A percentile compares a stretch with the other conserved stretches of the same genome.
phyloP scores from a whole-genome alignment of 805 yeast genomes.

The Suhomyces kilbournensis region DNA sequence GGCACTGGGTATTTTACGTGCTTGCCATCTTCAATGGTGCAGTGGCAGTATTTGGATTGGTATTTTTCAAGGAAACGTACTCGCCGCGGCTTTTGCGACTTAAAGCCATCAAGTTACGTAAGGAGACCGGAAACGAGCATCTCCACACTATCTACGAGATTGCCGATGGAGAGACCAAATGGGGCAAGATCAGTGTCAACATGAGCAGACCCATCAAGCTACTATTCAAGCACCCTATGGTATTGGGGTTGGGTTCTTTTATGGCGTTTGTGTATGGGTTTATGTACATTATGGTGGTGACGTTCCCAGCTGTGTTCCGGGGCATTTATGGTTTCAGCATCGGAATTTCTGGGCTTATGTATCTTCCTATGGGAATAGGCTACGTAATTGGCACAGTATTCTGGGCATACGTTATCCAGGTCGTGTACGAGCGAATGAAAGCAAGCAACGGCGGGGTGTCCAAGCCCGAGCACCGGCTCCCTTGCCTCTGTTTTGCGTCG shows the following conservation, averaged over 20 bases:
- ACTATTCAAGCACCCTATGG: constrained; percentile 35
- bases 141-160: constrained; percentile 39
- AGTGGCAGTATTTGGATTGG: constrained; percentile 29
- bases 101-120: constrained; percentile 27
- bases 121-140: constrained; percentile 33
- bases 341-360: constrained; percentile 36
- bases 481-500: constrained; percentile 33
- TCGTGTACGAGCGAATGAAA: constrained; percentile 22
- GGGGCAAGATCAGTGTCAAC: constrained; percentile 20
- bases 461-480: constrained; percentile 38
- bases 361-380: constrained; percentile 38
- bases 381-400: constrained; percentile 29
- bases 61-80: constrained; percentile 34
- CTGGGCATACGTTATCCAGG: constrained; percentile 28
- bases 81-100: constrained; percentile 30
- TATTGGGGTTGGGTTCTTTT: constrained; percentile 38
- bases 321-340: constrained; percentile 31
- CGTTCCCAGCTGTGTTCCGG: constrained; percentile 33
- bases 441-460: constrained; percentile 28
- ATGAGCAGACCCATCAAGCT: constrained; percentile 33
- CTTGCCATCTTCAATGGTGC: constrained; percentile 33
- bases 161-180: constrained; percentile 25
- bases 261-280: constrained; percentile 44
- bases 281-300: constrained; percentile 39
- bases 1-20: constrained; percentile 40